A percentile compares a stretch with the other conserved stretches of the same genome.
phyloP scores from a whole-genome alignment of 2,329 filamentous ascomycete species.

The Neonectria sp. region DNA sequence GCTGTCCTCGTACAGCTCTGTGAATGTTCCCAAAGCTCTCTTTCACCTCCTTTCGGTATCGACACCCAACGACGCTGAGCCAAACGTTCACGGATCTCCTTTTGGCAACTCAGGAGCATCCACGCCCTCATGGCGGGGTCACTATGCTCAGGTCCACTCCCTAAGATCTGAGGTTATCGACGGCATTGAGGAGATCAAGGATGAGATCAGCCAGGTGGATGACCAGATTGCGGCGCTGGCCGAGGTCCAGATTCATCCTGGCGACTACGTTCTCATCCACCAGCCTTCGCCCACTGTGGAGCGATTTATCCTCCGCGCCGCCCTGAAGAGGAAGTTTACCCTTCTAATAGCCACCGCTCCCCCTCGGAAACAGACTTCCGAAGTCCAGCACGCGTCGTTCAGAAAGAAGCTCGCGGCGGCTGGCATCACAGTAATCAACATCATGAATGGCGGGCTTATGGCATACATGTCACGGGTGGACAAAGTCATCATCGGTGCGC shows the following conservation, averaged over 20 bases:
- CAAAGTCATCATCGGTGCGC: slow-evolving; percentile 93
- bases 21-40: slow-evolving; percentile 81
- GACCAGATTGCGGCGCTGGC: slow-evolving; percentile 92
- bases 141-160: slow-evolving; percentile 71
- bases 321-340: slow-evolving; percentile 91
- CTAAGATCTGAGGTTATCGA: slow-evolving; percentile 92
- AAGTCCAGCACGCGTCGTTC: slow-evolving; percentile 68
- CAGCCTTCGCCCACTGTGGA: slow-evolving; percentile 90
- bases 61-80: slow-evolving; percentile 61
- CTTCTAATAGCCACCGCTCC: slow-evolving; percentile 84
- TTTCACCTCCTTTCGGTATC: slow-evolving; percentile 89
- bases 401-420: slow-evolving; percentile 83
- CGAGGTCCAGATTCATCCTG: slow-evolving; percentile 92
- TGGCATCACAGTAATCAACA: slow-evolving; percentile 86
- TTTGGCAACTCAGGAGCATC: slow-evolving; percentile 64
- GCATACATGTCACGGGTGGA: slow-evolving; percentile 96
- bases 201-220: slow-evolving; percentile 93
- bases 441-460: slow-evolving; percentile 89
- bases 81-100: slow-evolving; percentile 60
- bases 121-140: slow-evolving; percentile 60
- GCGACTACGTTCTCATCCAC: slow-evolving; percentile 92
- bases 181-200: slow-evolving; percentile 95
- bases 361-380: slow-evolving; percentile 54
- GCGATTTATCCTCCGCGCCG: slow-evolving; percentile 89
- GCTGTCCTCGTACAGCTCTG: slow-evolving; percentile 73